Evolutionary conservation across 768 basidiomycete species (phyloP), one percentile per base, ranked within the genome.

Genomic region (Lentinula guzmanii): DNA sequence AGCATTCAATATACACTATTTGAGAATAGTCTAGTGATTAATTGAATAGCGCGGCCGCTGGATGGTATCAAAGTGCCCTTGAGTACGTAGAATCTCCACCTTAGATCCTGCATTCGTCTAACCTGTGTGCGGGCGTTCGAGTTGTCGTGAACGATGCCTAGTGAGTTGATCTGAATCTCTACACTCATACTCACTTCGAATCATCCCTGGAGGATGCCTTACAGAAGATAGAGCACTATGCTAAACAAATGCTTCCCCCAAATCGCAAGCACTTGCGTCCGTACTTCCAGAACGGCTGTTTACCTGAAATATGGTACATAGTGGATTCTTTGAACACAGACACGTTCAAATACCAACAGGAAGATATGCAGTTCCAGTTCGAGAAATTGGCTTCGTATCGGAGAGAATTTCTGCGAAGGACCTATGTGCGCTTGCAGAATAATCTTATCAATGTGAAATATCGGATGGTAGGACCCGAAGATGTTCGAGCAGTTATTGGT

Each of bases 21-120:
- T 31, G 6, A 37, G 33, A 5, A 33, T 52, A 15, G 35, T 28
- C 0, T 43, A 60, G 11, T 43, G 34, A 10, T 57, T 21, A 35
- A 34, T 55, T 21, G 8, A 18, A 11, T 46, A 72, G 71, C 41
- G 70, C 70, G 66, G 70, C 71, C 1, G 69, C 60, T 2, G 71
- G 71, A 11, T 70, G 70, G 62, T 69, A 70, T 58, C 67, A 68
- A 53, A 69, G 68, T 54, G 63, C 67, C 16, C 53, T 70, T n/a
- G 61, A 62, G 65, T 72, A 54, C 6, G 66, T 64, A 33, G 7
- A 8, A 34, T 35, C 34, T 39, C 13, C 18, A 8, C 13, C 39
- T 39, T 37, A 2, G 10, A 13, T 33, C 42, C 15, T 35, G 13
- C n/a, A 18, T 21, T 16, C 58, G 61, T 62, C 52, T 4, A 58